Evolutionary conservation across 2,329 filamentous ascomycete species (phyloP).

Genomic region (Colletotrichum liriopes): DNA sequence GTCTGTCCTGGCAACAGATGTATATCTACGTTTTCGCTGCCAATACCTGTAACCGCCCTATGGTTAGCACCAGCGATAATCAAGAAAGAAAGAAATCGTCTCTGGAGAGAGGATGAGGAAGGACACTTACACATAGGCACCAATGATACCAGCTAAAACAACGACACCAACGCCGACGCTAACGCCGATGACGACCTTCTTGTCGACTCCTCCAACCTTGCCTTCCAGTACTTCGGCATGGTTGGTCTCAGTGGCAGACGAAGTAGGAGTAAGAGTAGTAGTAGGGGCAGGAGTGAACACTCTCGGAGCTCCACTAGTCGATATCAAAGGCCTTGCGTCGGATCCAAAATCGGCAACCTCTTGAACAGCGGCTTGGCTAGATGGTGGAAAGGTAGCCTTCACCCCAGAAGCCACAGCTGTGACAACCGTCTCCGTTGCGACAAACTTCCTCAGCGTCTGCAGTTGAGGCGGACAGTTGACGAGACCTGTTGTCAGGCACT

Average conservation of each 20-base stretch:
- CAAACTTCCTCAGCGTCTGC: constrained; percentile 60
- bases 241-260: neutral
- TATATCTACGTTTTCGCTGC: constrained; percentile 6
- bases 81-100: too few species aligned
- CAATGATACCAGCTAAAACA: constrained; percentile 52
- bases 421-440: constrained; percentile 56
- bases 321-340: constrained; percentile 6
- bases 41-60: neutral
- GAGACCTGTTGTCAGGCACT: constrained; percentile 59
- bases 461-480: constrained; percentile 66
- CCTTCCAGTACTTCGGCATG: constrained; percentile 45
- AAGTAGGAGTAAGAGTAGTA: neutral
- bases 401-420: constrained; percentile 58
- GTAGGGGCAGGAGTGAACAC: constrained; percentile 9
- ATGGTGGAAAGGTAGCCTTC: constrained; percentile 54
- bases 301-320: constrained; percentile 14
- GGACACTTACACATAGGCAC: constrained; percentile 25
- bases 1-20: constrained; percentile 10
- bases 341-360: constrained; percentile 25
- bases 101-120: accelerated
- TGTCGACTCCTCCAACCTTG: constrained; percentile 55
- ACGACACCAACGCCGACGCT: constrained; percentile 63
- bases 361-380: constrained; percentile 7
- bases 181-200: constrained; percentile 64
- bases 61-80: neutral